Percentiles rank a stretch among this genome's conserved stretches.
Conservation (phyloP, 805 yeast genomes). For the Ogataea trehalophila region DNA sequence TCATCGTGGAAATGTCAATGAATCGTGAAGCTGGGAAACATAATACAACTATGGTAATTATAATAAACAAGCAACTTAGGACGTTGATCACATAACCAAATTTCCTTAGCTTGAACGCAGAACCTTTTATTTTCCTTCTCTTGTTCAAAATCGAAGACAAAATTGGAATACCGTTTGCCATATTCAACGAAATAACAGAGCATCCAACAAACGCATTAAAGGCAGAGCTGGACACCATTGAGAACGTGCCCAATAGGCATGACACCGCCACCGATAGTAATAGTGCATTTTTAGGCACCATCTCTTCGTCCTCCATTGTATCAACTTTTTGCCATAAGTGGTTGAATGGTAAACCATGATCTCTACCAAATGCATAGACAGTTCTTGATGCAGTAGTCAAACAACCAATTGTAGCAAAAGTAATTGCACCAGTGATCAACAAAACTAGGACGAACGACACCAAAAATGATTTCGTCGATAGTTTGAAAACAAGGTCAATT, state of each 20-base stretch:
- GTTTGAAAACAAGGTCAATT: constrained; percentile 67
- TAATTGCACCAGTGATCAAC: constrained; percentile 60
- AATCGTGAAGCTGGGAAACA: constrained; percentile 68
- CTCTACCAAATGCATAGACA: constrained; percentile 80
- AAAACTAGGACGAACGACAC: constrained; percentile 67
- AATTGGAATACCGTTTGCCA: constrained; percentile 76
- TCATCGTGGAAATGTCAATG: constrained; percentile 45
- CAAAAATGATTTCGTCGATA: constrained; percentile 62
- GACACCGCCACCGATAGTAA: constrained; percentile 60
- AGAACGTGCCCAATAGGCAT: constrained; percentile 54
- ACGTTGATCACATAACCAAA: constrained; percentile 63
- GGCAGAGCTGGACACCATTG: constrained; percentile 66
- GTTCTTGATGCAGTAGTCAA: constrained; percentile 78
- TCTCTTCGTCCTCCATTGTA: constrained; percentile 43
- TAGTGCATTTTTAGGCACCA: constrained; percentile 68
- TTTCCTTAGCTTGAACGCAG: constrained; percentile 58
- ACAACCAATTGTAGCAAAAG: constrained; percentile 76
- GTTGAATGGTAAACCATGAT: constrained; percentile 69
- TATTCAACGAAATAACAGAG: constrained; percentile 67
- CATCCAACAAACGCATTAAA: constrained; percentile 83
- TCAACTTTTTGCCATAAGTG: constrained; percentile 64
- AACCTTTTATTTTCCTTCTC: constrained; percentile 58
- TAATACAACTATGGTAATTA: constrained; percentile 53
- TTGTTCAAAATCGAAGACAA: constrained; percentile 55
- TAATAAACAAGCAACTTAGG: constrained; percentile 55